These are phyloP conservation scores for Phlebiopsis gigantea DNA, from an alignment of 768 basidiomycete species.

Conservation along the genomic window DNA sequence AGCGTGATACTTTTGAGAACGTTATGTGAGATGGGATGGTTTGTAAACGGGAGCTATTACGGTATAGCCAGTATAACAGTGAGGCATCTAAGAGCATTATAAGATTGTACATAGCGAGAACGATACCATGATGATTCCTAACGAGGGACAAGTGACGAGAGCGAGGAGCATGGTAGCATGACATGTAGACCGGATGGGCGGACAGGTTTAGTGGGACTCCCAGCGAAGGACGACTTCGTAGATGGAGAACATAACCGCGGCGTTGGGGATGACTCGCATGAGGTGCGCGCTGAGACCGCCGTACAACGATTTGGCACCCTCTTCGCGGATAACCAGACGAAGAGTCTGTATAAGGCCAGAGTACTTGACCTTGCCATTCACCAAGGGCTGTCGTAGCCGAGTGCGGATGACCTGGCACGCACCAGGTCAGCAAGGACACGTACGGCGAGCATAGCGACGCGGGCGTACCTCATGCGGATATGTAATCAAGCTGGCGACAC, in stretches of 20 bases:
- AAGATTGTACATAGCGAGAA: not conserved
- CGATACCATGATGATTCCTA: too few relatives aligned
- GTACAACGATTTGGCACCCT: conserved; percentile 82
- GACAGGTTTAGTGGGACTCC: conserved; percentile 20
- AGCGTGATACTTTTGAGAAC: not conserved
- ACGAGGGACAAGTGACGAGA: not conserved
- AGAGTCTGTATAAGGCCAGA: conserved; percentile 82
- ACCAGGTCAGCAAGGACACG: conserved; percentile 3
- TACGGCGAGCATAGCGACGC: not conserved
- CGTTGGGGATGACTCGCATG: conserved; percentile 96
- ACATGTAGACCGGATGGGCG: not conserved
- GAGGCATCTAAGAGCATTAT: not conserved
- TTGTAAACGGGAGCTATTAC: not conserved
- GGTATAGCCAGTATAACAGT: not conserved
- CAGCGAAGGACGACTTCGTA: conserved; percentile 82
- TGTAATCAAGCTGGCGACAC: conserved; percentile 89
- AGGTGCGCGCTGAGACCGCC: conserved; percentile 92
- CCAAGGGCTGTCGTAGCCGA: conserved; percentile 81
- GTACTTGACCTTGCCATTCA: conserved; percentile 78
- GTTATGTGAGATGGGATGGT: not conserved
- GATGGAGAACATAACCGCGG: conserved; percentile 94
- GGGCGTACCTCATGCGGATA: conserved; percentile 92
- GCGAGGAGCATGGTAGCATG: not conserved
- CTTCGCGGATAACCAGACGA: conserved; percentile 80
- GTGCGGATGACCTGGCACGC: conserved; percentile 77